Percentiles rank a stretch among this genome's conserved stretches.
phyloP scores from a whole-genome alignment of 1,284 basidiomycete genomes.

The Phlebopus sp. region DNA sequence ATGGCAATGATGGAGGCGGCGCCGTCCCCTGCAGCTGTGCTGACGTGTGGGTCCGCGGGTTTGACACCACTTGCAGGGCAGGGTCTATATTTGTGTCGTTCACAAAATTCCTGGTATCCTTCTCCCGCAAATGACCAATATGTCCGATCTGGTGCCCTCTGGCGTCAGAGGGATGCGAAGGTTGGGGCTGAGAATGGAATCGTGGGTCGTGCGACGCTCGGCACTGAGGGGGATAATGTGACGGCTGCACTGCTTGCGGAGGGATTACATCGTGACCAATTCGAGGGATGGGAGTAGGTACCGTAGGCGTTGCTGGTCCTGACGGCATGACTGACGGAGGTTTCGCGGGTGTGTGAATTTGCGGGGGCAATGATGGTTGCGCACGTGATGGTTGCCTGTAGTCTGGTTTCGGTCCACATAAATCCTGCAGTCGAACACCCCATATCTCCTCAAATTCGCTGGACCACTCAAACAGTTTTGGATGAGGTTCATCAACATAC shows the following conservation, averaged over 20 bases:
- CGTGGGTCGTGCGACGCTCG: constrained; percentile 21
- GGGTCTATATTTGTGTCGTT: constrained; percentile 33
- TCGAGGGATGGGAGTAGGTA: constrained; percentile 22
- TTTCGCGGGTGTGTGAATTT: constrained; percentile 14
- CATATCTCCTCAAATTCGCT: constrained; percentile 62
- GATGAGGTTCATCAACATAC: constrained; percentile 56
- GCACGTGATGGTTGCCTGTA: constrained; percentile 13
- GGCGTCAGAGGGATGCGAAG: constrained; percentile 16
- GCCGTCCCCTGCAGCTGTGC: constrained; percentile 10
- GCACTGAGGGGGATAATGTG: constrained; percentile 13
- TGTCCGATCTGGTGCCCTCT: constrained; percentile 17
- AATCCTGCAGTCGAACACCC: constrained; percentile 53
- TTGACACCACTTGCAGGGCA: constrained; percentile 24
- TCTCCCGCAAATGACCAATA: constrained; percentile 23
- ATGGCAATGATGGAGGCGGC: constrained; percentile 51
- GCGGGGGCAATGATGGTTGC: too few species aligned
- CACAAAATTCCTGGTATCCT: constrained; percentile 20
- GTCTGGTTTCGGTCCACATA: constrained; percentile 16
- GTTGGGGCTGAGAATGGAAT: constrained; percentile 12
- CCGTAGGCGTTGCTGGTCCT: constrained; percentile 4
- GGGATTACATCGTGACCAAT: constrained; percentile 19
- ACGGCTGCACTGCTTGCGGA: constrained; percentile 10
- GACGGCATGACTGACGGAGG: constrained; percentile 3
- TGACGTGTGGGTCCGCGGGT: constrained; percentile 16
- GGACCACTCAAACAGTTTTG: constrained; percentile 52